Conservation (phyloP, 2,329 filamentous ascomycete genomes). For the Drechslerella stenobrocha region DNA sequence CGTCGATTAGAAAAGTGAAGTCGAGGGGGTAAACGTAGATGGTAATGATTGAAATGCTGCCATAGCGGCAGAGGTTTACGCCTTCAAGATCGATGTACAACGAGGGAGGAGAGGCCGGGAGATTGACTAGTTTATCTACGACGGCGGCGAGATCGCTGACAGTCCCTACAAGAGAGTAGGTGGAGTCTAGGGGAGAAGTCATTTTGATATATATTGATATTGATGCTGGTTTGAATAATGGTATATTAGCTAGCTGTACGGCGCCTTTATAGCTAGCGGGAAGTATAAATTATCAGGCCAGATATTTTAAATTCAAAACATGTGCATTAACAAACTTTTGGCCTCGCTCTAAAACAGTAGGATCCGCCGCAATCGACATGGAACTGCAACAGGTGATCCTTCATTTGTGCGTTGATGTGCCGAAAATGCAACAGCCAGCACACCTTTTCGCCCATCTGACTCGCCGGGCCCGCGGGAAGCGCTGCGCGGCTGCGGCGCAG, state of each 20-base stretch:
- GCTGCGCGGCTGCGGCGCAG: too few relatives aligned
- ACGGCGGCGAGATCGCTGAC: constrained; percentile 10
- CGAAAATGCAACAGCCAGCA: constrained; percentile 17
- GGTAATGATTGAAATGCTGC: constrained; percentile 59
- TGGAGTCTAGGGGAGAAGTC: too few relatives aligned
- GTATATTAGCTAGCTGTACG: neutral
- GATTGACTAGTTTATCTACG: constrained; percentile 44
- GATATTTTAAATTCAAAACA: too few relatives aligned
- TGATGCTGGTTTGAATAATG: too few relatives aligned
- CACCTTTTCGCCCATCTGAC: too few relatives aligned
- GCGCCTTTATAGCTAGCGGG: too few relatives aligned
- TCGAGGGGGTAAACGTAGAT: constrained; percentile 55
- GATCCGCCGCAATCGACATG: constrained; percentile 1
- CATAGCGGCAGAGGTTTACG: constrained; percentile 57
- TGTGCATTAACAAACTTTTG: too few relatives aligned
- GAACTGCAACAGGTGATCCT: too few relatives aligned
- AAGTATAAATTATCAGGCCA: too few relatives aligned
- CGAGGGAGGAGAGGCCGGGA: constrained; percentile 53
- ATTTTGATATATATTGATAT: too few relatives aligned
- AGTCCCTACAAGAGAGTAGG: constrained; percentile 33
- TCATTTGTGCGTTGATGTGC: constrained; percentile 7
- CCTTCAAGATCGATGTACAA: constrained; percentile 62
- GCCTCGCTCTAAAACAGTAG: neutral
- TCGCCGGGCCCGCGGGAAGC: too few relatives aligned
- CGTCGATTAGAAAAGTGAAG: constrained; percentile 58